Percentiles rank a stretch among this genome's conserved stretches.
phyloP scores from a whole-genome alignment of 2,329 filamentous ascomycete species.

The Fusarium sp. region DNA sequence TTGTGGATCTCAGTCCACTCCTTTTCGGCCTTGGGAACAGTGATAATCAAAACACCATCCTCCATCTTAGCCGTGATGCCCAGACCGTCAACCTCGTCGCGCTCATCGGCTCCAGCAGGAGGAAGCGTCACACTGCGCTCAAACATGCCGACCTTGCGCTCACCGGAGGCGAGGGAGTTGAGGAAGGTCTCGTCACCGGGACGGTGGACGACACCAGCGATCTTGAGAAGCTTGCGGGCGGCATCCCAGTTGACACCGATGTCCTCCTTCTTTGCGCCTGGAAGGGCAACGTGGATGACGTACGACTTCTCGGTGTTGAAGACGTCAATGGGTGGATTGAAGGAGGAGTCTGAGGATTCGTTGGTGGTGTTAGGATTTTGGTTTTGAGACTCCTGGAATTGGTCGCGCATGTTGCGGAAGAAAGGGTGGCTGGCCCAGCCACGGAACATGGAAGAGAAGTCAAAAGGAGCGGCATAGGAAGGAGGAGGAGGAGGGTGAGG shows the following conservation, averaged over 20 bases:
- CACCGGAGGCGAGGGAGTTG: conserved; percentile 69
- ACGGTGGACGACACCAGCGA: conserved; percentile 79
- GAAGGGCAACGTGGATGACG: conserved; percentile 79
- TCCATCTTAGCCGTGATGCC: conserved; percentile 80
- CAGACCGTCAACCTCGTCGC: conserved; percentile 72
- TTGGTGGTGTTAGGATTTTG: conserved; percentile 22
- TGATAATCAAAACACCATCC: conserved; percentile 80
- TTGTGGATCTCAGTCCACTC: conserved; percentile 72
- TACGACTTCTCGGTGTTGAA: conserved; percentile 75
- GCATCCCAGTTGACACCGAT: conserved; percentile 80
- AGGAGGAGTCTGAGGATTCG: conserved; percentile 67
- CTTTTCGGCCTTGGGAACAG: conserved; percentile 77
- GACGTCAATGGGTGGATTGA: conserved; percentile 76
- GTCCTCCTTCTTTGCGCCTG: conserved; percentile 83
- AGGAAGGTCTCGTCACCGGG: conserved; percentile 77
- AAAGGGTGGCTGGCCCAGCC: conserved; percentile 56
- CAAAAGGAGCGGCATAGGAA: conserved; percentile 46
- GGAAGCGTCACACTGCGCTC: conserved; percentile 75
- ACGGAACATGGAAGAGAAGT: conserved; percentile 55
- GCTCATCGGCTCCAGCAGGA: conserved; percentile 54
- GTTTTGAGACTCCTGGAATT: conserved; percentile 38
- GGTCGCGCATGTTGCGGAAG: conserved; percentile 56
- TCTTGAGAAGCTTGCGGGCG: conserved; percentile 71
- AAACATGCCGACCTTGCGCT: conserved; percentile 80
- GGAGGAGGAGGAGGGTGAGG: conserved; percentile 31